phyloP scores from a whole-genome alignment of 768 basidiomycete species.

The Tulasnella sp. region DNA sequence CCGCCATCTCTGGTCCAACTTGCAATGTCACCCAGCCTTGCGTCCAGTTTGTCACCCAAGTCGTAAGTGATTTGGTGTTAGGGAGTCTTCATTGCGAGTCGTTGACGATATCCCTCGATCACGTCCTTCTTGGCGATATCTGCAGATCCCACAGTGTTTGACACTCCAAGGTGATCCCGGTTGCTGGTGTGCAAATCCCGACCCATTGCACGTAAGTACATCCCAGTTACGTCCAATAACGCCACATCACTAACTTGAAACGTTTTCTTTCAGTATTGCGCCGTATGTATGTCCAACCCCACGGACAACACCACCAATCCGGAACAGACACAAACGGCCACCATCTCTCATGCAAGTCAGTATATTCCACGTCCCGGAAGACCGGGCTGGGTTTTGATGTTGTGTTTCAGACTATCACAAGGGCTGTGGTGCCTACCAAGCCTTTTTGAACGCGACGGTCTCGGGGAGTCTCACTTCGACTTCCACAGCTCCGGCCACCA shows the following conservation, averaged over 20 bases:
- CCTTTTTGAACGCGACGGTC: neutral
- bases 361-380: neutral
- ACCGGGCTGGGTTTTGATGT: neutral
- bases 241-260: neutral
- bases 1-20: neutral
- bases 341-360: neutral
- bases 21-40: neutral
- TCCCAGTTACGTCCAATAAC: too few species aligned
- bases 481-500: conserved; percentile 2
- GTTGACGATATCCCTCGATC: too few species aligned
- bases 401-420: neutral
- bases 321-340: conserved; percentile 10
- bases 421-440: conserved; percentile 2
- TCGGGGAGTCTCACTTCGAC: neutral
- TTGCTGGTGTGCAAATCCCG: conserved; percentile 5
- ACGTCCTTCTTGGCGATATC: neutral
- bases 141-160: conserved; percentile 8
- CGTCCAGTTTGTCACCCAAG: neutral
- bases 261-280: conserved; percentile 4
- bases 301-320: conserved; percentile 13
- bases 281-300: conserved; percentile 7
- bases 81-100: neutral
- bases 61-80: neutral
- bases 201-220: conserved; percentile 14
- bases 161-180: neutral